These are phyloP conservation scores for Ophioceras dolichostomum DNA, from an alignment of 2,329 filamentous ascomycete species.

Conservation along the genomic window DNA sequence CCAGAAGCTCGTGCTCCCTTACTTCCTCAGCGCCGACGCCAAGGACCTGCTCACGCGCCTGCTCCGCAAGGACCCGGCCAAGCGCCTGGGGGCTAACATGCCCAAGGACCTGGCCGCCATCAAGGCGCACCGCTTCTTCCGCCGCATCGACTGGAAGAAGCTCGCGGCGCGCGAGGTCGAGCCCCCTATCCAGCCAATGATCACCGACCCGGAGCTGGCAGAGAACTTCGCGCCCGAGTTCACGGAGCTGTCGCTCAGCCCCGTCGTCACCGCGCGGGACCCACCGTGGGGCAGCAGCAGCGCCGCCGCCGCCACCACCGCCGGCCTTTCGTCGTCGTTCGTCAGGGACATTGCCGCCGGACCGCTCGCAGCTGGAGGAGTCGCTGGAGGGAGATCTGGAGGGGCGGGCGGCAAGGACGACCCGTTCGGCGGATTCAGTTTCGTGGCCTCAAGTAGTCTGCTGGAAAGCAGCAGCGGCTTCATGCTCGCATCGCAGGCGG, in stretches of 20 bases:
- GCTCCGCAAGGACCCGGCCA: conserved; percentile 81
- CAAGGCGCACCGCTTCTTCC: conserved; percentile 92
- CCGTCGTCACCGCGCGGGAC: conserved; percentile 39
- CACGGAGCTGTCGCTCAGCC: conserved; percentile 72
- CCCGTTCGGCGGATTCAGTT: conserved; percentile 53
- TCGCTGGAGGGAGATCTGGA: too few species aligned
- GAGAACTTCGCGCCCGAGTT: conserved; percentile 97
- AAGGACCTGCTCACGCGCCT: conserved; percentile 89
- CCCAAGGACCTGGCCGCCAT: conserved; percentile 75
- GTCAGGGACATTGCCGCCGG: conserved; percentile 18
- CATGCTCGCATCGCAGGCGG: not conserved
- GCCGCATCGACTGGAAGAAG: conserved; percentile 88
- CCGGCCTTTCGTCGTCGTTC: not conserved
- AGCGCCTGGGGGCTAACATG: conserved; percentile 80
- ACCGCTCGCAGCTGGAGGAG: too few species aligned
- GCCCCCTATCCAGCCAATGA: conserved; percentile 82
- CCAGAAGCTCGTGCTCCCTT: conserved; percentile 79
- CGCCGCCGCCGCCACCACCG: not conserved
- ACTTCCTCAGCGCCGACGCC: conserved; percentile 81
- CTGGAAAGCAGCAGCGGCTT: conserved; percentile 32
- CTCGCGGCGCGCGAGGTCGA: conserved; percentile 72
- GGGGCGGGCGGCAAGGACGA: conserved; percentile 27
- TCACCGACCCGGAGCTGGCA: conserved; percentile 88
- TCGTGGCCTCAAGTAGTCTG: conserved; percentile 45
- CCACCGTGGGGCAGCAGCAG: conserved; percentile 6